Conservation (phyloP, 805 yeast genomes). For the Yarrowia phangngaensis region DNA sequence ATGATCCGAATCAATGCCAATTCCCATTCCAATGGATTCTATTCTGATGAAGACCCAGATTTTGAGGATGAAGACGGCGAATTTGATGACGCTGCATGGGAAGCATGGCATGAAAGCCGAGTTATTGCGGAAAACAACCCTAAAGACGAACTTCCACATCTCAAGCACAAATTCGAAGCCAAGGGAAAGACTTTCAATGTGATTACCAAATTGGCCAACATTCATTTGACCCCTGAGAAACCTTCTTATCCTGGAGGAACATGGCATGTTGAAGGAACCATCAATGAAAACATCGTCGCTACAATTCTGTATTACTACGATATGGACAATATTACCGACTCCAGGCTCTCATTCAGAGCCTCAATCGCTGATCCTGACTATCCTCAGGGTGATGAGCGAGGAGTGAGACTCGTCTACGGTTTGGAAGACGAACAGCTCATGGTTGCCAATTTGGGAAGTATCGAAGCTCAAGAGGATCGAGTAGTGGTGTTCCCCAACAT, state of each 20-base stretch:
- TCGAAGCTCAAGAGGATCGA: conserved; percentile 36
- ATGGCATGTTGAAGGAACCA: conserved; percentile 47
- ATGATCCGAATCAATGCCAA: conserved; percentile 1
- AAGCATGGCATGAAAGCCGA: conserved; percentile 8
- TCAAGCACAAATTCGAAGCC: conserved; percentile 1
- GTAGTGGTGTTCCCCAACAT: conserved; percentile 43
- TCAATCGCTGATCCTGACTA: conserved; percentile 35
- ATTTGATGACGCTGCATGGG: neutral
- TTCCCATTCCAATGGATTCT: conserved; percentile 2
- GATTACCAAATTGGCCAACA: conserved; percentile 44
- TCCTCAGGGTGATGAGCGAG: conserved; percentile 40
- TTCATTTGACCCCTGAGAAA: conserved; percentile 44
- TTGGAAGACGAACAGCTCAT: conserved; percentile 38
- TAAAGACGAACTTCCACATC: neutral
- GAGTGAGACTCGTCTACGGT: conserved; percentile 37
- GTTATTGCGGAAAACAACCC: neutral
- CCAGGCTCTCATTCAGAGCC: conserved; percentile 39
- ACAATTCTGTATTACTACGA: conserved; percentile 45
- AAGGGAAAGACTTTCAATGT: conserved; percentile 38
- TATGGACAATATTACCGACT: conserved; percentile 42
- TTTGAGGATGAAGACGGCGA: conserved; percentile 14
- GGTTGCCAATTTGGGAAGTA: conserved; percentile 36
- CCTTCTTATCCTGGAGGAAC: conserved; percentile 43
- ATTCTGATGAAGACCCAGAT: conserved; percentile 9
- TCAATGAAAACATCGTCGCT: conserved; percentile 45